Base-by-base conservation (phyloP, 2,329 filamentous ascomycete species). In the Trichophyton schoenleinii region DNA sequence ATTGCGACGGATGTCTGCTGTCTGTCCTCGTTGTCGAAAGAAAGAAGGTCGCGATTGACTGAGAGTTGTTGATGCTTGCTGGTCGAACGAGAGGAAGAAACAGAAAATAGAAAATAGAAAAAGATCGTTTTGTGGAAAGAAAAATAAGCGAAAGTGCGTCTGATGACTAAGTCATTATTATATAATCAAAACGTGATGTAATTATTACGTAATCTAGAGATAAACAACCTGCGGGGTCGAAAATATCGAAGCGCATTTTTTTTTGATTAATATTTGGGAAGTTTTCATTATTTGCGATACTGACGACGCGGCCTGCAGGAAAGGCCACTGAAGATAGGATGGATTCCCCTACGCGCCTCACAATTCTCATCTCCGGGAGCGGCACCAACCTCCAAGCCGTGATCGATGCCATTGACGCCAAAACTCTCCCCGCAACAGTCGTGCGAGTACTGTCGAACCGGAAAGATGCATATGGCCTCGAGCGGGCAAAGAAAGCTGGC, bases 381-480 rank as follows among this genome's bases (percentile, higher is more conserved):
- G 89, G 89, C 67, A 85, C 86, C 44, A 92, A 92, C 71, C 83
- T 91, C 20, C 87, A 92, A 78, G 88, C 88, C 62, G 80, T 95
- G 59, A 86, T 87, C 68, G 82, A 87, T 71, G 81, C 81, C 63
- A 76, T 77, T 72, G 74, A 76, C 60, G 71, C 78, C 31, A 71
- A 73, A 36, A 68, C 74, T 25, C 77, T 83, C 34, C 77, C 81
- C 46, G 74, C 78, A 65, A 75, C 78, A 4, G 81, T 87, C 68
- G 75, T 82, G 25, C 82, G 84, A 63, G 85, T 88, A 4, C 83
- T 88, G 63, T 81, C 84, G 68, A 86, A 87, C 72, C 79, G 81
- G 68, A 83, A 83, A 71, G 77, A 80, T 62, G 86, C 84, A 31
- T 85, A 81, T 67, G 86, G 86, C 48, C 79, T 88, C 63, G 77